Percentiles rank a stretch among this genome's conserved stretches.
Conservation (phyloP, 345 rosid genomes). For the Populus tremula region DNA sequence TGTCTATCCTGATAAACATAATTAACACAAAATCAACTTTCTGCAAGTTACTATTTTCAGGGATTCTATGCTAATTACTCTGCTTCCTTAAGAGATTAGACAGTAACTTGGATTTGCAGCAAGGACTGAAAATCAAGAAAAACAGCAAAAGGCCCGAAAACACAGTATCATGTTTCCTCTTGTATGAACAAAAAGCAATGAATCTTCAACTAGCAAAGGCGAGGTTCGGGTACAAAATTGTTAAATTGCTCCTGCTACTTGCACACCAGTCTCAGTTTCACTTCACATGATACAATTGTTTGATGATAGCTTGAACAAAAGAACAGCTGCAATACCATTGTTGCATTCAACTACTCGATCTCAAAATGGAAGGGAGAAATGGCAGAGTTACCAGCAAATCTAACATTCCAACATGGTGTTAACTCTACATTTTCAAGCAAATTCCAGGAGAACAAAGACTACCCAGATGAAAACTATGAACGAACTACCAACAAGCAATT, state of each 20-base stretch:
- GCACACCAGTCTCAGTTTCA: neutral
- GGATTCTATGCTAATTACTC: neutral
- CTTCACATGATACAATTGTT: neutral
- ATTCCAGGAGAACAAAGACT: neutral
- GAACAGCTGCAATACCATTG: neutral
- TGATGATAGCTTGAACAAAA: neutral
- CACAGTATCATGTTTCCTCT: neutral
- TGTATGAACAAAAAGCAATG: neutral
- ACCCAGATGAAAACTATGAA: neutral
- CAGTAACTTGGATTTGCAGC: neutral
- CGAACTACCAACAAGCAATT: neutral
- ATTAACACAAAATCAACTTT: slow-evolving; percentile 4
- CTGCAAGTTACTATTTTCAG: neutral
- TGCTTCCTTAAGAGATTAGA: neutral
- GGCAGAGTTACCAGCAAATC: neutral
- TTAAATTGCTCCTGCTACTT: neutral
- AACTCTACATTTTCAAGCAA: neutral
- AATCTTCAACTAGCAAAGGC: neutral
- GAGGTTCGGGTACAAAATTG: neutral
- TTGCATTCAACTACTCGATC: neutral
- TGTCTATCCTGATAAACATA: slow-evolving; percentile 9
- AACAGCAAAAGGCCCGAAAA: neutral
- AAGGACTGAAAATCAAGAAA: neutral
- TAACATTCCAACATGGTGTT: neutral
- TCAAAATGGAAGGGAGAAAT: neutral